A percentile compares a stretch with the other conserved stretches of the same genome.
These are phyloP conservation scores for Salix viminalis DNA, from an alignment of 345 rosid species.

Conservation along the genomic window DNA sequence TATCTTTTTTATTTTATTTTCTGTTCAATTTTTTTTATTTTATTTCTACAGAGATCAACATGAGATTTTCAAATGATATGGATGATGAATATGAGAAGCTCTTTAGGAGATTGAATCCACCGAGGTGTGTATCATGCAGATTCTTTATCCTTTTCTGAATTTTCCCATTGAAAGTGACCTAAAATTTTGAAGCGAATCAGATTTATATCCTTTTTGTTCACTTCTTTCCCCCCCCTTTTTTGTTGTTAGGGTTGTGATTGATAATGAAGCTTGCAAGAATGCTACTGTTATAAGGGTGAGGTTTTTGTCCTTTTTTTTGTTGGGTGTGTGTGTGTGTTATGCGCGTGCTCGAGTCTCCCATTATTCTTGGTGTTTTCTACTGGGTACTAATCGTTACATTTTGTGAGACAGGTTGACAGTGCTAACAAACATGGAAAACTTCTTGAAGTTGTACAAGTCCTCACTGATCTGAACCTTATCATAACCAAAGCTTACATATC, in stretches of 20 bases:
- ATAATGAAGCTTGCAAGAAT: conserved; percentile 78
- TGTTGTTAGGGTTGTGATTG: conserved; percentile 82
- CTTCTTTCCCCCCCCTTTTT: background rate
- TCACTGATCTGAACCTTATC: conserved; percentile 84
- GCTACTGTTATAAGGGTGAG: conserved; percentile 85
- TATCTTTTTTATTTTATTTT: background rate
- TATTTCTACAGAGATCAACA: conserved; percentile 45
- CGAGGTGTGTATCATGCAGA: conserved; percentile 44
- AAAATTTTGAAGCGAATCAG: background rate
- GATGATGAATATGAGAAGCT: conserved; percentile 88
- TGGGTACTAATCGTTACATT: conserved; percentile 7
- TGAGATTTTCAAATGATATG: conserved; percentile 67
- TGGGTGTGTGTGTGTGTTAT: background rate
- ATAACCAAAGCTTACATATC: conserved; percentile 84
- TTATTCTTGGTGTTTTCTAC: background rate
- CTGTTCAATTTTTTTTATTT: background rate
- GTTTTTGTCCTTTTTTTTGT: background rate
- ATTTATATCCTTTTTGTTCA: conserved; percentile 7
- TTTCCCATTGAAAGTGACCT: conserved; percentile 1
- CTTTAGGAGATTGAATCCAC: conserved; percentile 88
- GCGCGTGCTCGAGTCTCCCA: no score
- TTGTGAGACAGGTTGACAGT: conserved; percentile 27
- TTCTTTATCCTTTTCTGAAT: conserved; percentile 1
- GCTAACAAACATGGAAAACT: conserved; percentile 91
- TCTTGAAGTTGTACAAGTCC: conserved; percentile 91